A percentile compares a stretch with the other conserved stretches of the same genome.
These are phyloP conservation scores for Boletus rubropictus DNA, from an alignment of 768 basidiomycete species.

Conservation along the genomic window DNA sequence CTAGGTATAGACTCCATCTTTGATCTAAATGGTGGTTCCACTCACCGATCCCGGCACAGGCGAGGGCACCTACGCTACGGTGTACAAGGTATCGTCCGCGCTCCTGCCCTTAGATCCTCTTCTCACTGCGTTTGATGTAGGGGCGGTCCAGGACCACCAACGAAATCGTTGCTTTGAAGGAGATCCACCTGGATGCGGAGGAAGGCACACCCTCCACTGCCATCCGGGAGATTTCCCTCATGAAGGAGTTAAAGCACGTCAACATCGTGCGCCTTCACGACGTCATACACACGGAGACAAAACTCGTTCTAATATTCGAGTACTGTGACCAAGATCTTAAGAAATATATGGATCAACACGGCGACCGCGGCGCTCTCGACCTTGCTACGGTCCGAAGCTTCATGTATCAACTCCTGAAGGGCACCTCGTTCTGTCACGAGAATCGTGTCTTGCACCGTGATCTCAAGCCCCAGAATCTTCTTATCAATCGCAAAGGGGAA, in stretches of 20 bases:
- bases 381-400: slow-evolving; percentile 86
- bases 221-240: slow-evolving; percentile 96
- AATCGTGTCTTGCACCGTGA: slow-evolving; percentile 97
- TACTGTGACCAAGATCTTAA: slow-evolving; percentile 98
- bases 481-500: slow-evolving; percentile 96
- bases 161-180: slow-evolving; percentile 96
- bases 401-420: slow-evolving; percentile 96
- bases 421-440: slow-evolving; percentile 97
- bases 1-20: slow-evolving; percentile 43
- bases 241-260: slow-evolving; percentile 99
- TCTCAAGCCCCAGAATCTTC: slow-evolving; percentile 95
- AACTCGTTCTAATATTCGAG: slow-evolving; percentile 97
- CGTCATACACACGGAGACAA: slow-evolving; percentile 98
- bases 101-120: not conserved
- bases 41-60: slow-evolving; percentile 37
- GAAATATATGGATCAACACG: slow-evolving; percentile 98
- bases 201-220: slow-evolving; percentile 99
- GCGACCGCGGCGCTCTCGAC: slow-evolving; percentile 91
- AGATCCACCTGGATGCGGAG: slow-evolving; percentile 98
- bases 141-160: slow-evolving; percentile 97
- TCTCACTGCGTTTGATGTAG: slow-evolving; percentile 33
- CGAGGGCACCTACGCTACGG: slow-evolving; percentile 92
- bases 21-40: not conserved
- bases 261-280: slow-evolving; percentile 98
- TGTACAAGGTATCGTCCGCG: slow-evolving; percentile 72